Conservation (phyloP, 306 rosid species). For the Psophocarpus tetragonolobus region DNA sequence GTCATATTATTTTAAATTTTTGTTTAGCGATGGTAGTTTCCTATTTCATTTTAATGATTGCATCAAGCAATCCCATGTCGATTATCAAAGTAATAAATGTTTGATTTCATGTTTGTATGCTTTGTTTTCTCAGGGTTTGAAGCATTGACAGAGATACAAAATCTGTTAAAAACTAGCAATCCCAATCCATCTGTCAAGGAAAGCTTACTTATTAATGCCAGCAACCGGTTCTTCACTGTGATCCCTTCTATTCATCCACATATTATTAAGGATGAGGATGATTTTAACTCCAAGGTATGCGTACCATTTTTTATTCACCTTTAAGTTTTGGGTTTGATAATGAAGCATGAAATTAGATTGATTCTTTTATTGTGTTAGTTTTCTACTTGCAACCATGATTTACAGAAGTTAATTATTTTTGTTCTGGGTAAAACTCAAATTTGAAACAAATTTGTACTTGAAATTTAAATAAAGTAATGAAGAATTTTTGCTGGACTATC, state of each 20-base stretch:
- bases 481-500: background rate
- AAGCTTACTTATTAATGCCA: constrained; percentile 91
- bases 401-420: background rate
- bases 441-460: background rate
- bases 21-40: background rate
- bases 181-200: constrained; percentile 61
- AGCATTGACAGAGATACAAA: constrained; percentile 92
- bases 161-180: constrained; percentile 53
- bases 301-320: background rate
- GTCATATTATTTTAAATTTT: background rate
- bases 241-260: constrained; percentile 96
- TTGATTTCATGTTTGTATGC: constrained; percentile 23
- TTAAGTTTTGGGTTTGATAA: constrained; percentile 15
- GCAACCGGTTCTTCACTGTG: constrained; percentile 93
- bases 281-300: constrained; percentile 83
- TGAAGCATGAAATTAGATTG: constrained; percentile 22
- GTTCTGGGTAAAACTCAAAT: background rate
- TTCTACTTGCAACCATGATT: constrained; percentile 5
- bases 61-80: background rate
- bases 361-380: constrained; percentile 13
- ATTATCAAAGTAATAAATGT: constrained; percentile 5
- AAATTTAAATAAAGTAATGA: constrained; percentile 1
- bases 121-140: constrained; percentile 73
- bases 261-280: constrained; percentile 81
- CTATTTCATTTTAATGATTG: constrained; percentile 21